These are phyloP conservation scores for Linanthus parryae DNA, from an alignment of 148 eudicot species.

Conservation along the genomic window DNA sequence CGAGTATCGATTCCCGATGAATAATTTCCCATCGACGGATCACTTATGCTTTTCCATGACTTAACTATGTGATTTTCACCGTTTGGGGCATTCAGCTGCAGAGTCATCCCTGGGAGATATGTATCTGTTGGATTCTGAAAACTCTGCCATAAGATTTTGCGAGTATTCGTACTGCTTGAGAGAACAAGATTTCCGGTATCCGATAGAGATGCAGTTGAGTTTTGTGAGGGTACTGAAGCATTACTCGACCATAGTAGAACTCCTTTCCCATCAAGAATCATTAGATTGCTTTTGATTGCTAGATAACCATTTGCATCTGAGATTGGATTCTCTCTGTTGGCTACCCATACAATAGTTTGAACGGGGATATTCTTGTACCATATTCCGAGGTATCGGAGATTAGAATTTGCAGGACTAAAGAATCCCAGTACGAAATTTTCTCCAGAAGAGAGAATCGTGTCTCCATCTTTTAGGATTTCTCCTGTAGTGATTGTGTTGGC, in stretches of 20 bases:
- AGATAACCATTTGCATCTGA: conserved; percentile 23
- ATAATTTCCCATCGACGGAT: conserved; percentile 51
- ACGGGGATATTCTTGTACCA: conserved; percentile 33
- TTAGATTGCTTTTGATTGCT: conserved; percentile 28
- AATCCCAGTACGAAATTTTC: conserved; percentile 51
- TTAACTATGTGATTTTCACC: conserved; percentile 16
- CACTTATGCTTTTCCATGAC: conserved; percentile 50
- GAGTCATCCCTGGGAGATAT: conserved; percentile 41
- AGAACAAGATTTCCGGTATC: conserved; percentile 35
- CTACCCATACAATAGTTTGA: conserved; percentile 55
- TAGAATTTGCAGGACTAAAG: conserved; percentile 52
- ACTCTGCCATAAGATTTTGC: conserved; percentile 41
- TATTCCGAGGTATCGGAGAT: conserved; percentile 55
- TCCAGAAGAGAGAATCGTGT: conserved; percentile 36
- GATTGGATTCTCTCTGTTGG: conserved; percentile 58
- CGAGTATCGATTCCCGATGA: conserved; percentile 41
- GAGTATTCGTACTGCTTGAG: background rate
- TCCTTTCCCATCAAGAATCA: conserved; percentile 25
- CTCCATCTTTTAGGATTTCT: conserved; percentile 28
- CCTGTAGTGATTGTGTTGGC: conserved; percentile 23
- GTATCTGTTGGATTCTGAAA: too few species aligned
- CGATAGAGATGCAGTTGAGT: conserved; percentile 22
- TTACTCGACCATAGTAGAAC: conserved; percentile 34
- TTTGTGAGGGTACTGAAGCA: conserved; percentile 5
- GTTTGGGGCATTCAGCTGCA: conserved; percentile 5